Base-by-base conservation (phyloP, 1,284 basidiomycete species). In the Trametes hirsuta region DNA sequence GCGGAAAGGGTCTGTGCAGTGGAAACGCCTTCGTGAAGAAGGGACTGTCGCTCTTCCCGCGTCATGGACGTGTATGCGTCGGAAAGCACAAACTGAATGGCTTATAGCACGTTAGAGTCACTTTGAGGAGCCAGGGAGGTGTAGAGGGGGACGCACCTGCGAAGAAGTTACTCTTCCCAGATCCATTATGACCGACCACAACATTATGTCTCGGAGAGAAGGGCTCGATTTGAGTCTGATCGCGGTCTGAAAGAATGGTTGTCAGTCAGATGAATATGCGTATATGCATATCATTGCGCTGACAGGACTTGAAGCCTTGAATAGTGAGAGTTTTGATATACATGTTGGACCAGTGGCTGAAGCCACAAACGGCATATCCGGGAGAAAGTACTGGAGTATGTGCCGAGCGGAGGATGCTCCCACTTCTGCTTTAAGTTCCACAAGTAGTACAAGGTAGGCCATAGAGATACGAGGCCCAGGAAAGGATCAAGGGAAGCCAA, bases 51-150 rank as follows among this genome's bases (percentile, higher is more conserved):
- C 76, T 98, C 97, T 72, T 98, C 95, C 48, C 94, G 84, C 10
- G 90, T 88, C 88, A 99, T 93, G 40, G 94, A 96, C 0, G 94
- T 96, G 72, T 99, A 98, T 25, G 96, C 95, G 79, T 99, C 97
- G 6, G 95, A 96, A 6, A 99, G 83, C 3, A 99, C 97, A 71
- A 99, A 99, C 9, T 97, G 92, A 71, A 98, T 97, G 18, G 96
- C 94, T 93, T 59, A 14, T 10, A 10, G 1, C 15, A 34, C 1
- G 5, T 2, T 14, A 10, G n/a, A 35, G 30, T 44, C 4, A 34
- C 4, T 44, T 52, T 12, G 15, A 3, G 12, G 11, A 8, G n/a
- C 8, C 25, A 21, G 4, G 5, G 6, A 8, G 10, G n/a, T 2
- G n/a, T n/a, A 11, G 25, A 49, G 9, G 11, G 41, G 21, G 51